phyloP scores from a whole-genome alignment of 2,329 filamentous ascomycete species.

The Dactylellina sp. region DNA sequence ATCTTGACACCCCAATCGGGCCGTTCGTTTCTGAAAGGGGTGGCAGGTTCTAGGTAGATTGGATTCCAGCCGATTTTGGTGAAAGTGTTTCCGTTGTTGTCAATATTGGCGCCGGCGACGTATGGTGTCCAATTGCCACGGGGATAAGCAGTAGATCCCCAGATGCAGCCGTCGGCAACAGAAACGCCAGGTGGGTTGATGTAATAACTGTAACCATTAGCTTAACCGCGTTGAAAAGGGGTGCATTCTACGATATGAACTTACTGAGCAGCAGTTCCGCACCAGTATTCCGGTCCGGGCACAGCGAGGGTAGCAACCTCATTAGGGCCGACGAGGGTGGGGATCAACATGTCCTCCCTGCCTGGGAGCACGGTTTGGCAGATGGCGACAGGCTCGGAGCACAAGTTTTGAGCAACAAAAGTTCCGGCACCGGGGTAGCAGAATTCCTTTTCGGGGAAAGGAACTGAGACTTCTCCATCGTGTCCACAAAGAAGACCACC shows the following conservation, averaged over 20 bases:
- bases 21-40: slow-evolving; percentile 69
- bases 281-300: slow-evolving; percentile 78
- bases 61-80: slow-evolving; percentile 84
- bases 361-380: slow-evolving; percentile 84
- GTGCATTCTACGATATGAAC: slow-evolving; percentile 61
- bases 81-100: slow-evolving; percentile 74
- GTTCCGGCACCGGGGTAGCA: slow-evolving; percentile 77
- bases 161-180: slow-evolving; percentile 74
- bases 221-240: slow-evolving; percentile 54
- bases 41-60: slow-evolving; percentile 72
- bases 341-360: slow-evolving; percentile 84
- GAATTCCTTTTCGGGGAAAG: slow-evolving; percentile 75
- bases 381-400: slow-evolving; percentile 73
- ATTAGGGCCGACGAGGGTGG: slow-evolving; percentile 73
- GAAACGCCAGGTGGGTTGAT: slow-evolving; percentile 78
- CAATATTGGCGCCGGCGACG: slow-evolving; percentile 80
- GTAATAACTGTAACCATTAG: slow-evolving; percentile 71
- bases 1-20: slow-evolving; percentile 78
- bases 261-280: slow-evolving; percentile 78
- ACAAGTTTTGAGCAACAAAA: slow-evolving; percentile 75
- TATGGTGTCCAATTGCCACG: slow-evolving; percentile 82
- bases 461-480: slow-evolving; percentile 74
- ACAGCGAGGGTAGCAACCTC: slow-evolving; percentile 73
- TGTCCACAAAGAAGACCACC: slow-evolving; percentile 79
- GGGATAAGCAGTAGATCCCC: slow-evolving; percentile 74